phyloP scores from a whole-genome alignment of 345 rosid genomes.

The Eutrema yunnanense region DNA sequence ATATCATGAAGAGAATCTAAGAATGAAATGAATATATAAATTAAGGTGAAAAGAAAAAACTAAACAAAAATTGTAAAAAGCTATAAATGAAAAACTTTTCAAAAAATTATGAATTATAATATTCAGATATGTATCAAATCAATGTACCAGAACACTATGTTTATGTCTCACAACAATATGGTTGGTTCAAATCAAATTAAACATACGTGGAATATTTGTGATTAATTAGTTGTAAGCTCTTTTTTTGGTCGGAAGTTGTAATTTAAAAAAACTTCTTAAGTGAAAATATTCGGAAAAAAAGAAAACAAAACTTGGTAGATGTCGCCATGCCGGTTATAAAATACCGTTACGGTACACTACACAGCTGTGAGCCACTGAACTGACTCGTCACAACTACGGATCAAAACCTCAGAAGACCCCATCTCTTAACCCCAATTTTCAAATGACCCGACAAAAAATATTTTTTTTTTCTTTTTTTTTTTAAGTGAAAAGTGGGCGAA shows the following conservation, averaged over 20 bases:
- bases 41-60: neutral
- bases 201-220: neutral
- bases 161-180: neutral
- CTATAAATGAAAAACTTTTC: neutral
- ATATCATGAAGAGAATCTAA: neutral
- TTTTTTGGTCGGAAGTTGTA: neutral
- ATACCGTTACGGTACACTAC: constrained; percentile 13
- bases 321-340: neutral
- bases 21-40: neutral
- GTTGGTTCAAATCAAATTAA: neutral
- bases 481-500: no score
- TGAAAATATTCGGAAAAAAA: neutral
- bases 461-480: no score
- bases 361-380: constrained; percentile 26
- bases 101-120: neutral
- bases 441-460: no score
- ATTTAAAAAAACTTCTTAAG: neutral
- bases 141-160: neutral
- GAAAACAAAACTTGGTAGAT: neutral
- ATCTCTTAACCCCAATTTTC: no score
- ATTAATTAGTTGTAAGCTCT: neutral
- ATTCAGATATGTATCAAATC: neutral
- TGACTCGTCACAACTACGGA: constrained; percentile 21
- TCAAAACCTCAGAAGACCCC: no score
- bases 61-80: neutral